Conservation (phyloP, 148 eudicot genomes). For the Talinum fruticosum region DNA sequence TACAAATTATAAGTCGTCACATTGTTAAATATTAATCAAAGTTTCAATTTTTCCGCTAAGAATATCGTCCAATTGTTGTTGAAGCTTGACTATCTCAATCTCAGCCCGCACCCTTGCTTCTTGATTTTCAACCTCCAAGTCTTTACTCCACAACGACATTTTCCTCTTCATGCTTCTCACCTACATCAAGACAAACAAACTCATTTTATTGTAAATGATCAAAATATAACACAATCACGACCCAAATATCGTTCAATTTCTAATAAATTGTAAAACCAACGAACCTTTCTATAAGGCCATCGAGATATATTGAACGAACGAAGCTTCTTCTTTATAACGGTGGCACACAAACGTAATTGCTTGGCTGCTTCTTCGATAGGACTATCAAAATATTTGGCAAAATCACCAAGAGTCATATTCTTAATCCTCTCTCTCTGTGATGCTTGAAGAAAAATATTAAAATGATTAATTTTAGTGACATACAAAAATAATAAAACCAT, state of each 20-base stretch:
- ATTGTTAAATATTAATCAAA: neutral
- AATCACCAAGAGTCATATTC: slow-evolving; percentile 38
- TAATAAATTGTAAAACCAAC: no score
- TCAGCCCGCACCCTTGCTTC: slow-evolving; percentile 12
- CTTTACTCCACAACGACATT: slow-evolving; percentile 17
- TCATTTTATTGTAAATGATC: neutral
- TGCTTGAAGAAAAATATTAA: neutral
- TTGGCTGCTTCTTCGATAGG: slow-evolving; percentile 31
- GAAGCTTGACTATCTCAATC: slow-evolving; percentile 28
- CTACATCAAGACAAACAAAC: slow-evolving; percentile 25
- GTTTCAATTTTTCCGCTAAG: slow-evolving; percentile 16
- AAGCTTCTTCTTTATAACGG: slow-evolving; percentile 49
- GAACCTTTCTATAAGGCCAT: slow-evolving; percentile 73
- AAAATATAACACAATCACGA: no score
- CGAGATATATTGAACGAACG: slow-evolving; percentile 34
- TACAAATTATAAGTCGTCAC: neutral
- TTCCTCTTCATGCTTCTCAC: slow-evolving; percentile 43
- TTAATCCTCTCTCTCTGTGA: slow-evolving; percentile 54
- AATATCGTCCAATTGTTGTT: slow-evolving; percentile 15
- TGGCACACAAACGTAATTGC: slow-evolving; percentile 34
- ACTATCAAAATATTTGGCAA: slow-evolving; percentile 21
- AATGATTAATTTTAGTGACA: neutral
- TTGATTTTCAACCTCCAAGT: neutral
- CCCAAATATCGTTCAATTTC: no score
- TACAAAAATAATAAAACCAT: neutral